Evolutionary conservation across 2,329 filamentous ascomycete species (phyloP), one percentile per base, ranked within the genome.

Genomic region (Knufia petricola): DNA sequence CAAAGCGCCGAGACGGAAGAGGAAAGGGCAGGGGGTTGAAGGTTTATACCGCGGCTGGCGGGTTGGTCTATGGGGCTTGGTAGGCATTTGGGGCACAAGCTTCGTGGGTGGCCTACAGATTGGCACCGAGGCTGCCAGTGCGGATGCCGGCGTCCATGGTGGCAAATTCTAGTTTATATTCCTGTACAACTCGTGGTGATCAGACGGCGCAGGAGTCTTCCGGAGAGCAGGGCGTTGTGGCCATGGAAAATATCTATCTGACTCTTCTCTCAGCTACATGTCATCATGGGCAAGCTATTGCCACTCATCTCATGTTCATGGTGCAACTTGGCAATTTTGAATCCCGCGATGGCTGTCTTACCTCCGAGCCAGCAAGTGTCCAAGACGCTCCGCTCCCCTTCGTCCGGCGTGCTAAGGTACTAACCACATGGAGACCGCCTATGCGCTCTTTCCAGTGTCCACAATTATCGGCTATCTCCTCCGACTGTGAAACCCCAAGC

Each of bases 11-110:
- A 61, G 64, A 40, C 69, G 71, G 46, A 70, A 69, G 44, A 63
- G 71, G 37, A 74, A 71, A 52, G 74, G 74, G 9, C 74, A 77
- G 55, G 76, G 76, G 13, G 60, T 78, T 26, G 68, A 75, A 51
- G 76, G 76, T 4, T 60, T 79, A 6, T 79, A 76, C 63, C 68
- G 75, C 49, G 76, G 76, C 46, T 79, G 76, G 76, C 68, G 74
- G 55, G 69, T 79, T 23, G 72, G 72, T 8, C 69, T 74, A 63
- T 76, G 73, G 73, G 72, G 71, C 13, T 66, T 78, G 38, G 68
- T 74, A 15, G 75, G 76, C 4, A 69, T 77, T 49, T 76, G 76
- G 74, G 71, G 73, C 28, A 67, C 73, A 51, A 66, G 63, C 41
- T 60, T 71, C 28, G 62, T 73, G 23, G 68, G 69, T 37, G 63